phyloP scores from a whole-genome alignment of 202 grass and related monocot species.

The Eragrostis tef region DNA sequence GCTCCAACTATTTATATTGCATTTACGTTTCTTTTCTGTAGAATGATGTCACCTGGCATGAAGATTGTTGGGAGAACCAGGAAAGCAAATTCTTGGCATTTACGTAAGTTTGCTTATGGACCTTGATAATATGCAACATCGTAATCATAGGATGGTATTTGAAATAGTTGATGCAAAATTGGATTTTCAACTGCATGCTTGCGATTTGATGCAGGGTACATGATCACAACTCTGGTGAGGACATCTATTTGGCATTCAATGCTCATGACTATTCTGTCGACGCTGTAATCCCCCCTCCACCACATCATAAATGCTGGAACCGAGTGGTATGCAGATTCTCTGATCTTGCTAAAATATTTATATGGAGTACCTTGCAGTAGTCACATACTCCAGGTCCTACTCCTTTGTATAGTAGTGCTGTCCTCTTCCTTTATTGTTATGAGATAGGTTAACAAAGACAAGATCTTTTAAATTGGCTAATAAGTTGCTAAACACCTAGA shows the following conservation, averaged over 20 bases:
- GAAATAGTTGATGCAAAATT: not conserved
- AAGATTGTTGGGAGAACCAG: slow-evolving; percentile 75
- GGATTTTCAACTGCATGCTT: slow-evolving; percentile 33
- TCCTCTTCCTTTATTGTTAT: not conserved
- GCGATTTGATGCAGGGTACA: slow-evolving; percentile 65
- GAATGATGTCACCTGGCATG: slow-evolving; percentile 97
- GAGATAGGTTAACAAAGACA: not conserved
- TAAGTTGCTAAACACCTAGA: not conserved
- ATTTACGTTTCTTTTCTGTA: slow-evolving; percentile 55
- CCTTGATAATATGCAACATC: slow-evolving; percentile 11
- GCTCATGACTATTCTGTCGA: slow-evolving; percentile 83
- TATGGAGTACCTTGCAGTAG: slow-evolving; percentile 18
- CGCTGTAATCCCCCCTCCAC: slow-evolving; percentile 65
- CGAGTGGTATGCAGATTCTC: slow-evolving; percentile 73
- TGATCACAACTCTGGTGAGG: slow-evolving; percentile 64
- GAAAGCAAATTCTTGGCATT: slow-evolving; percentile 98
- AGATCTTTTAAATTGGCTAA: not conserved
- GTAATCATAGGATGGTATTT: slow-evolving; percentile 38
- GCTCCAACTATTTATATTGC: slow-evolving; percentile 15
- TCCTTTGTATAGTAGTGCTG: not conserved
- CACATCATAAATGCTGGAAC: slow-evolving; percentile 70
- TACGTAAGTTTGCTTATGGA: slow-evolving; percentile 60
- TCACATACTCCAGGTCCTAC: not conserved
- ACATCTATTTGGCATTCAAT: slow-evolving; percentile 93
- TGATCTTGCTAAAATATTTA: slow-evolving; percentile 11